phyloP scores from a whole-genome alignment of 805 yeast genomes.

The Zygosaccharomyces bisporus region DNA sequence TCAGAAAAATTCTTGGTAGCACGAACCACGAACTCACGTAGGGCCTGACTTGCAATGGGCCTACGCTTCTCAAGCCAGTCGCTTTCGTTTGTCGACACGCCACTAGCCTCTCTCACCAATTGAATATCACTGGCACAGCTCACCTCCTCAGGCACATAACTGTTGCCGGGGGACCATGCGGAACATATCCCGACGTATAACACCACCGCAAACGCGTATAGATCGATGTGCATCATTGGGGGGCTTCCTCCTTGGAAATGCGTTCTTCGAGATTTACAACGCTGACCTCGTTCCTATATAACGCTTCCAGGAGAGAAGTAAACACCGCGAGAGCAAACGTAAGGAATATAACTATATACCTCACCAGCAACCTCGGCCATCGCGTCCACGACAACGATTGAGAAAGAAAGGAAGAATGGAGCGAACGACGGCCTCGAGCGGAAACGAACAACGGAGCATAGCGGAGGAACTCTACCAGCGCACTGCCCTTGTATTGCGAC shows the following conservation, averaged over 20 bases:
- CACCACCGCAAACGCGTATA: slow-evolving; percentile 8
- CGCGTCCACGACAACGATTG: not conserved
- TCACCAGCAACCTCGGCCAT: not conserved
- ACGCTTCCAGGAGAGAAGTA: not conserved
- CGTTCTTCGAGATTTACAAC: not conserved
- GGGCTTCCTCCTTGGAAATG: not conserved
- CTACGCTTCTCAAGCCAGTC: slow-evolving; percentile 52
- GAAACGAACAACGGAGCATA: not conserved
- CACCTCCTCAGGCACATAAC: slow-evolving; percentile 60
- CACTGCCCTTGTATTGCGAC: no score
- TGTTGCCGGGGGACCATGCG: slow-evolving; percentile 53
- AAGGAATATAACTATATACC: not conserved
- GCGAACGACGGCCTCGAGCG: not conserved
- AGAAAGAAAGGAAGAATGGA: not conserved
- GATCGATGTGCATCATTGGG: not conserved
- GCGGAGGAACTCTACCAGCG: no score
- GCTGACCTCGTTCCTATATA: slow-evolving; percentile 1
- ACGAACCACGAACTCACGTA: slow-evolving; percentile 33
- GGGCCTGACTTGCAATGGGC: slow-evolving; percentile 43
- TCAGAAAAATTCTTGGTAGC: slow-evolving; percentile 25
- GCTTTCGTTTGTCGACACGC: slow-evolving; percentile 44
- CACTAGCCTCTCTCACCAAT: slow-evolving; percentile 46
- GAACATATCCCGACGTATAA: not conserved
- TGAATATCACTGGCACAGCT: slow-evolving; percentile 47
- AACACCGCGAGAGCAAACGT: not conserved